Evolutionary conservation across 2,329 filamentous ascomycete genomes (phyloP).

Genomic region (Talaromyces verruculosus): DNA sequence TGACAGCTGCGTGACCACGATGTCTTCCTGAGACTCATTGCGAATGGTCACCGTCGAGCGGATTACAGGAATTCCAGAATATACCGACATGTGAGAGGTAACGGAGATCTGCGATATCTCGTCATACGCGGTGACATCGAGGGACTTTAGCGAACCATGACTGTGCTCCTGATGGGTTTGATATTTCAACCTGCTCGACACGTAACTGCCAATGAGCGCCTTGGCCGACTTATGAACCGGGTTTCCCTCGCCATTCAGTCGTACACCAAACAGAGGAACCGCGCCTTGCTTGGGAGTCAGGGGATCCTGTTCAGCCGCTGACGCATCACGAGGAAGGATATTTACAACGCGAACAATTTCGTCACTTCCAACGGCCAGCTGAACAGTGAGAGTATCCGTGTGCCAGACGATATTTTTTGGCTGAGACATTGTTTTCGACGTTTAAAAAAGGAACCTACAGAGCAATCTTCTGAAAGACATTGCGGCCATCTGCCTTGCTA

Average conservation of each 20-base stretch:
- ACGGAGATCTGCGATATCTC: conserved; percentile 23
- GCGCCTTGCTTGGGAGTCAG: neutral
- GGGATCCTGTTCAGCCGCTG: neutral
- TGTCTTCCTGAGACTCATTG: conserved; percentile 24
- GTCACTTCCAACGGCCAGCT: neutral
- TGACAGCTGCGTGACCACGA: conserved; percentile 27
- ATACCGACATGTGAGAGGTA: conserved; percentile 27
- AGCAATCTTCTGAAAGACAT: neutral
- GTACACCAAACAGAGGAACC: conserved; percentile 26
- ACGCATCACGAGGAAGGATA: neutral
- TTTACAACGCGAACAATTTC: neutral
- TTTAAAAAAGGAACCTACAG: neutral
- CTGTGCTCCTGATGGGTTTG: conserved; percentile 22
- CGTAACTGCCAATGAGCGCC: conserved; percentile 27
- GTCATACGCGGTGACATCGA: conserved; percentile 20
- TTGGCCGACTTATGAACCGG: conserved; percentile 30
- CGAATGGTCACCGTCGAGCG: conserved; percentile 26
- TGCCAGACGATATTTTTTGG: neutral
- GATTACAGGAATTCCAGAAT: conserved; percentile 24
- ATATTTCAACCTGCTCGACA: conserved; percentile 29
- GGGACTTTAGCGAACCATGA: neutral
- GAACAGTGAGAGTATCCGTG: neutral
- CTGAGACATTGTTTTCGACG: neutral
- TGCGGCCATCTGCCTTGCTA: neutral
- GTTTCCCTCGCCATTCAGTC: conserved; percentile 31